Evolutionary conservation across 441 rosid genomes (phyloP), one percentile per base, ranked within the genome.

Genomic region (Bruguiera hainesii): DNA sequence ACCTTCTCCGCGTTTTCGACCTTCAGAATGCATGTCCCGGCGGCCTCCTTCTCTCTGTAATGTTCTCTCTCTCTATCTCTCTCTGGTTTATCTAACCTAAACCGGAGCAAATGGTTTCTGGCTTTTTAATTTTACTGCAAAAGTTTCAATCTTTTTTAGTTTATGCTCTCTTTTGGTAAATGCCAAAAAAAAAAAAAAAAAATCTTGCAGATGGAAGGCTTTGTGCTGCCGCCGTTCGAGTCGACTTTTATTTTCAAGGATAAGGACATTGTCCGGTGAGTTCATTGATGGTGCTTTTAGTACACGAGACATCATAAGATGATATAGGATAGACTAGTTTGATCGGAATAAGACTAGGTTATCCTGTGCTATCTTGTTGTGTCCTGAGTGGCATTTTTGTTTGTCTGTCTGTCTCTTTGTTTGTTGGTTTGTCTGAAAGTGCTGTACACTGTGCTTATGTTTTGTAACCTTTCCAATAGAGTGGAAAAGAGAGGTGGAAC

Each of bases 191-290:
- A 37, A 20, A 37, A 20, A 37, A 37, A 37, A 9, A 9, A 9
- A 9, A 42, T 42, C 6, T 67, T 80, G 71, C 83, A 94, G 99
- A 95, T 95, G 98, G 96, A 92, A 67, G 97, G 93, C 7, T 92
- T 87, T 76, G 90, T 75, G 75, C 74, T 95, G 61, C 99, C 99
- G 1, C 83, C 91, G 30, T 92, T 95, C 20, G 98, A 92, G 79
- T 86, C 89, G 0, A 87, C 86, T 73, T 74, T 76, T 64, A 74
- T 95, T 57, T 78, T 95, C 66, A 84, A 85, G 75, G 96, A 95
- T 75, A 89, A 81, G 60, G 99, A 92, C 65, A 74, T 89, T 30
- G 67, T 95, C 67, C 74, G 93, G 98, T 94, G 59, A 76, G 89
- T 78, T 56, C 50, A 68, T 10, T 33, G 10, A 33, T 7, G 37